Evolutionary conservation across 1,284 basidiomycete genomes (phyloP), one percentile per base, ranked within the genome.

Genomic region (Trametes sp.): DNA sequence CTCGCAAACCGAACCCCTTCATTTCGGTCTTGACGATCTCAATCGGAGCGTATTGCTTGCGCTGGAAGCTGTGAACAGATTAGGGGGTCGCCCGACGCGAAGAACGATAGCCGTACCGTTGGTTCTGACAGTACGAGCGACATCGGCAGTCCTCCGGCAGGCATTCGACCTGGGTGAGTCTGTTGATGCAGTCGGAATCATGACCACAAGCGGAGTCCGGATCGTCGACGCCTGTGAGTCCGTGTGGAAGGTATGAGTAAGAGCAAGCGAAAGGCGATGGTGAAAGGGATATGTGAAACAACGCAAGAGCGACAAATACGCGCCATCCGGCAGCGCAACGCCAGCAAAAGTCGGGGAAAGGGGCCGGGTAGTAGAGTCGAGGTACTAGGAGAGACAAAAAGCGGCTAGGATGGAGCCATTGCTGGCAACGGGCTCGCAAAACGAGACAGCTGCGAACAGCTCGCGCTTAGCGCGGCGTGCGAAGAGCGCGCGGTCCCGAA

Each of bases 141-240:
- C 95, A 96, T 42, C 90, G 86, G 79, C 97, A 99, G 70, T 98
- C 95, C 52, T 87, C 90, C 19, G 87, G 81, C 24, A 96, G 77
- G 80, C 97, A 99, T 77, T 99, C 97, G 28, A 99, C 95, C 78
- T 98, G 96, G 28, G 98, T 98, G 62, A 98, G 87, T 62, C 96
- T 87, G 77, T 99, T 99, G 82, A 99, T 98, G 77, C 98, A 99
- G 76, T 96, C 93, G 24, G 94, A 94, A 63, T 87, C 82, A 54
- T 89, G 86, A n/a, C 95, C 94, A 77, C 97, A 99, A 7, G 95
- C 94, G 60, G 79, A 80, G 60, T 84, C 81, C 14, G 80, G 80
- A 64, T 84, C 81, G 70, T 92, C 87, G 24, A 81, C 75, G 67
- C 81, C 88, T 90, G 72, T 70, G 67, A 45, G 11, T 8, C 33